phyloP scores from a whole-genome alignment of 805 yeast species.

The Yarrowia porcina region DNA sequence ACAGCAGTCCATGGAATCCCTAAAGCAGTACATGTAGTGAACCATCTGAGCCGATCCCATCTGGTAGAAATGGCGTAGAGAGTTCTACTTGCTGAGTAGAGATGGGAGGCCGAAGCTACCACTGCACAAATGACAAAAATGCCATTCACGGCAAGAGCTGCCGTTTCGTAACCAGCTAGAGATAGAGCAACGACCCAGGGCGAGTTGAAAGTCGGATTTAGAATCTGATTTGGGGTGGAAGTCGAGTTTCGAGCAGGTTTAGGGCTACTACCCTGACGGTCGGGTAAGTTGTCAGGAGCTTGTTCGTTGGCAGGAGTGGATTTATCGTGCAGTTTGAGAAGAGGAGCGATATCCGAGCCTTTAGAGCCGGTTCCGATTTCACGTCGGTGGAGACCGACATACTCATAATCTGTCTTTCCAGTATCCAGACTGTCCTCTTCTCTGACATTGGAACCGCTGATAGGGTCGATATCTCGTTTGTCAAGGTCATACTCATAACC shows the following conservation, averaged over 20 bases:
- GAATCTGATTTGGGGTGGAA: constrained; percentile 35
- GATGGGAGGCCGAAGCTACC: constrained; percentile 55
- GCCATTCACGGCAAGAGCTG: constrained; percentile 52
- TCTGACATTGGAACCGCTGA: too few relatives aligned
- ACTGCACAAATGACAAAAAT: constrained; percentile 53
- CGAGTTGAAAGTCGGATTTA: constrained; percentile 28
- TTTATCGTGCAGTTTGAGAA: not conserved
- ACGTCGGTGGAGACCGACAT: too few relatives aligned
- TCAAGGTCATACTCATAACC: too few relatives aligned
- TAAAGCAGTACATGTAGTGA: constrained; percentile 54
- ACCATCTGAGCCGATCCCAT: constrained; percentile 58
- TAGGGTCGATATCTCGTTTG: too few relatives aligned
- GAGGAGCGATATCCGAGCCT: not conserved
- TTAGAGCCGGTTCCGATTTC: not conserved
- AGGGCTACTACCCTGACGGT: not conserved
- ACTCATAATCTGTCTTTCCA: too few relatives aligned
- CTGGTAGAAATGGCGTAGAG: constrained; percentile 53
- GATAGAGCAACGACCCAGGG: constrained; percentile 56
- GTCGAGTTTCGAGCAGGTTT: constrained; percentile 44
- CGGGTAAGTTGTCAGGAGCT: not conserved
- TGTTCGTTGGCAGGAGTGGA: not conserved
- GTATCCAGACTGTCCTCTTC: too few relatives aligned
- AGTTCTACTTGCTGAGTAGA: constrained; percentile 61
- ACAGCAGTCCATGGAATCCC: constrained; percentile 79
- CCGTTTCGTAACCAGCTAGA: constrained; percentile 49